Evolutionary conservation across 441 rosid species (phyloP).

Genomic region (Jatropha multifida): DNA sequence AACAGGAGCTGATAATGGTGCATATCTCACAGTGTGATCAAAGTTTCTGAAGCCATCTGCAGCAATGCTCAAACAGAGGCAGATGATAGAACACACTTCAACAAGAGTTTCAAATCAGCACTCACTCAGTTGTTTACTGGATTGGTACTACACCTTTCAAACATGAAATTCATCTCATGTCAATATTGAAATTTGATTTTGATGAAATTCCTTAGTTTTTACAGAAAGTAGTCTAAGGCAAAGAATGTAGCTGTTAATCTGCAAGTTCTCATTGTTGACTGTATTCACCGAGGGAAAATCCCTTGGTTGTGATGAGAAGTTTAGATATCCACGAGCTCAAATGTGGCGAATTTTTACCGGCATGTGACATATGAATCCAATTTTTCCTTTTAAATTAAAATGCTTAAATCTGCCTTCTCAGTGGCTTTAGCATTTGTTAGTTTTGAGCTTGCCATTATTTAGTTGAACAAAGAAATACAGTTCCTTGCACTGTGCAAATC

Average conservation of each 20-base stretch:
- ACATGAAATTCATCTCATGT: neutral
- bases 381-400: too few relatives aligned
- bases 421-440: neutral
- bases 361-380: neutral
- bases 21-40: constrained; percentile 73
- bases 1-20: constrained; percentile 83
- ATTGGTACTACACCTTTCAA: neutral
- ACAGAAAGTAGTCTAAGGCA: neutral
- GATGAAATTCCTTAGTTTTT: neutral
- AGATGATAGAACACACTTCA: constrained; percentile 63
- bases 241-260: neutral
- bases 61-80: constrained; percentile 69
- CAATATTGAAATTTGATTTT: neutral
- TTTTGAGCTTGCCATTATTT: too few relatives aligned
- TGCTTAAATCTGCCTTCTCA: neutral
- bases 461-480: too few relatives aligned
- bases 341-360: neutral
- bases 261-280: neutral
- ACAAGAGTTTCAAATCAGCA: constrained; percentile 14
- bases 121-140: neutral
- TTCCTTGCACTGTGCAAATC: neutral
- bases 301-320: neutral
- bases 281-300: neutral
- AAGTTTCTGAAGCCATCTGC: constrained; percentile 53
- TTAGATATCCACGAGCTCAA: neutral